These are phyloP conservation scores for Rhamnella rubrinervis DNA, from an alignment of 331 rosid species.

Conservation along the genomic window DNA sequence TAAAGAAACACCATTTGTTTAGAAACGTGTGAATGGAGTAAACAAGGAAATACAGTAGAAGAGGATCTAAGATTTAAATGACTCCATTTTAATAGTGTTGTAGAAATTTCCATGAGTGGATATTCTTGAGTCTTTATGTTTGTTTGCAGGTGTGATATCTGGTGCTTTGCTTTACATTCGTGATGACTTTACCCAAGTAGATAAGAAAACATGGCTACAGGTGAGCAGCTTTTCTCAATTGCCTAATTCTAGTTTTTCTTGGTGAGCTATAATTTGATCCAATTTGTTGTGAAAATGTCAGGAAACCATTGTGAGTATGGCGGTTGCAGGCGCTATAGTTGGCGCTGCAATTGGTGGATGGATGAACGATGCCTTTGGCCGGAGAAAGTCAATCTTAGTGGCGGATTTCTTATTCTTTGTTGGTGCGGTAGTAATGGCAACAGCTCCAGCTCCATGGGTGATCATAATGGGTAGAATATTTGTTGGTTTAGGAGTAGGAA, in stretches of 20 bases:
- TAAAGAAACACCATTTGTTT: too few relatives aligned
- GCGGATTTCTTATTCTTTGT: conserved; percentile 56
- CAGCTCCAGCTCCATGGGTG: conserved; percentile 59
- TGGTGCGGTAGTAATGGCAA: conserved; percentile 62
- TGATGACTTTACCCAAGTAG: conserved; percentile 57
- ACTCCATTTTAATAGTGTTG: neutral
- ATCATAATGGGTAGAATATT: conserved; percentile 63
- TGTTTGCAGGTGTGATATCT: conserved; percentile 67
- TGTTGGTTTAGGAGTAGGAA: conserved; percentile 86
- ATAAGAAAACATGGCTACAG: conserved; percentile 77
- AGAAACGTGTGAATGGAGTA: too few relatives aligned
- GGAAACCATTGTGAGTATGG: conserved; percentile 83
- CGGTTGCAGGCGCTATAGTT: conserved; percentile 74
- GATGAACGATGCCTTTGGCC: conserved; percentile 65
- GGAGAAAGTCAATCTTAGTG: conserved; percentile 47
- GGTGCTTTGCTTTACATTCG: conserved; percentile 81
- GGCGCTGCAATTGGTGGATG: conserved; percentile 86
- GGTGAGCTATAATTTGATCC: too few relatives aligned
- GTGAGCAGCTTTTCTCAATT: conserved; percentile 6
- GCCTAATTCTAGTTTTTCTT: too few relatives aligned
- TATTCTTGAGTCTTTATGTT: too few relatives aligned
- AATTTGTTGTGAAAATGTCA: conserved; percentile 24
- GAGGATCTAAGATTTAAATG: too few relatives aligned
- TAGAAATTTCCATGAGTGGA: neutral
- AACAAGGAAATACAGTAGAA: too few relatives aligned